Evolutionary conservation across 805 yeast species (phyloP).

Genomic region (Nakazawaea laoshanensis): DNA sequence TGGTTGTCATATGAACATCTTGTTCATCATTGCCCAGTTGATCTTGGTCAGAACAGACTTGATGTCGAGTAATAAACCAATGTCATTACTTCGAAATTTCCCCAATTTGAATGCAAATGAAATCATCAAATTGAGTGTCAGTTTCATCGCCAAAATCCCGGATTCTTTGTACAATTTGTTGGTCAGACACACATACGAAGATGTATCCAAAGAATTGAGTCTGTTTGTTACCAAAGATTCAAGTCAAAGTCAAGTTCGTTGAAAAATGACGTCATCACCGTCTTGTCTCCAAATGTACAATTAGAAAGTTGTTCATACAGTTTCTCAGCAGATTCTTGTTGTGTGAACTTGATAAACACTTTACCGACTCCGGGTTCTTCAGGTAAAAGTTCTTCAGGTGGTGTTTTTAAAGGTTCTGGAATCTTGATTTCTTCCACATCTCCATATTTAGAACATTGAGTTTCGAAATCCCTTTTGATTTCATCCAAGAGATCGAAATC

Average conservation of each 20-base stretch:
- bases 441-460: constrained; percentile 44
- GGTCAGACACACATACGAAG: constrained; percentile 51
- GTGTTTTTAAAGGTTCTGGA: constrained; percentile 43
- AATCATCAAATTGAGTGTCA: constrained; percentile 68
- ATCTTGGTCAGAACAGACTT: constrained; percentile 58
- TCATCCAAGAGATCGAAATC: constrained; percentile 47
- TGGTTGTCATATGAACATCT: constrained; percentile 80
- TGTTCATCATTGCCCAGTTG: constrained; percentile 78
- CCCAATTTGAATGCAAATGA: constrained; percentile 68
- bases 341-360: constrained; percentile 57
- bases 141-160: constrained; percentile 72
- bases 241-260: constrained; percentile 51
- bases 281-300: constrained; percentile 55
- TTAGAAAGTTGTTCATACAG: constrained; percentile 49
- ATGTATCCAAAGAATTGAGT: constrained; percentile 20
- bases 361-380: constrained; percentile 59
- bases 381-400: constrained; percentile 27
- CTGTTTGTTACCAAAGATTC: constrained; percentile 13
- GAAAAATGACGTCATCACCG: constrained; percentile 56
- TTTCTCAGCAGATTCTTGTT: constrained; percentile 34
- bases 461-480: constrained; percentile 40
- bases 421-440: constrained; percentile 44
- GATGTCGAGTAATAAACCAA: constrained; percentile 58
- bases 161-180: constrained; percentile 53
- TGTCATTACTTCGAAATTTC: constrained; percentile 63